Conservation (phyloP, 73 alveolate genomes). For the Uronychia binucleata region DNA sequence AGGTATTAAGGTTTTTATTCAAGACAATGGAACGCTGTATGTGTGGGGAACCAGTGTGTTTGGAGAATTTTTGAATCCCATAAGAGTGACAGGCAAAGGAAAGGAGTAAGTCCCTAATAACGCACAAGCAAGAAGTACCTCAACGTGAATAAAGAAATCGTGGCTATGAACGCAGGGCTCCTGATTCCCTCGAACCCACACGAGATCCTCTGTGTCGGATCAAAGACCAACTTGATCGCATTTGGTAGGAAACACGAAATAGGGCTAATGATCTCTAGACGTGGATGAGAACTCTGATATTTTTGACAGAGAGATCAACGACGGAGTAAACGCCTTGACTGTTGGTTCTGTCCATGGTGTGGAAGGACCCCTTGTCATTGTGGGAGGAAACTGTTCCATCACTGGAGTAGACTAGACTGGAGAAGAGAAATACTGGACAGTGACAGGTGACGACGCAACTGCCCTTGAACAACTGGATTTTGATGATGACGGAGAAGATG, state of each 20-base stretch:
- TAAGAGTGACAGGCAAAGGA: conserved; percentile 39
- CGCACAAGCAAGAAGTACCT: conserved; percentile 45
- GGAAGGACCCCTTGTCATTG: conserved; percentile 82
- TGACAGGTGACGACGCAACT: conserved; percentile 92
- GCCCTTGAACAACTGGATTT: conserved; percentile 80
- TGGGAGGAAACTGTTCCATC: conserved; percentile 93
- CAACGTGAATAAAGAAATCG: conserved; percentile 82
- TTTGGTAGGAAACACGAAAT: conserved; percentile 59
- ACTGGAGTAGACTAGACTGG: conserved; percentile 89
- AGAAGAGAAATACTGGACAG: conserved; percentile 96
- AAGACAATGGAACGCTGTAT: conserved; percentile 19
- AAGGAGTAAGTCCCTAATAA: conserved; percentile 55
- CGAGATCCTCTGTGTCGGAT: conserved; percentile 86
- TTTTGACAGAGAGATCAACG: conserved; percentile 92
- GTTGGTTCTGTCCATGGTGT: conserved; percentile 76
- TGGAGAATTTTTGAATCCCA: conserved; percentile 7
- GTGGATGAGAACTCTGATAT: conserved; percentile 83
- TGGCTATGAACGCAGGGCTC: conserved; percentile 59
- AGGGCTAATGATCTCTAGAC: conserved; percentile 6
- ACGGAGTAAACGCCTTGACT: conserved; percentile 87
- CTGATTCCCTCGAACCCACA: conserved; percentile 69
- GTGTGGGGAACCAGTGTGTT: conserved; percentile 41
- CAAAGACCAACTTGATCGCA: conserved; percentile 87
- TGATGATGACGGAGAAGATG: conserved; percentile 79
- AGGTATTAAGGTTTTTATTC: no score